Evolutionary conservation across 2,329 filamentous ascomycete species (phyloP), one percentile per base, ranked within the genome.

Genomic region (Talaromyces sp.): DNA sequence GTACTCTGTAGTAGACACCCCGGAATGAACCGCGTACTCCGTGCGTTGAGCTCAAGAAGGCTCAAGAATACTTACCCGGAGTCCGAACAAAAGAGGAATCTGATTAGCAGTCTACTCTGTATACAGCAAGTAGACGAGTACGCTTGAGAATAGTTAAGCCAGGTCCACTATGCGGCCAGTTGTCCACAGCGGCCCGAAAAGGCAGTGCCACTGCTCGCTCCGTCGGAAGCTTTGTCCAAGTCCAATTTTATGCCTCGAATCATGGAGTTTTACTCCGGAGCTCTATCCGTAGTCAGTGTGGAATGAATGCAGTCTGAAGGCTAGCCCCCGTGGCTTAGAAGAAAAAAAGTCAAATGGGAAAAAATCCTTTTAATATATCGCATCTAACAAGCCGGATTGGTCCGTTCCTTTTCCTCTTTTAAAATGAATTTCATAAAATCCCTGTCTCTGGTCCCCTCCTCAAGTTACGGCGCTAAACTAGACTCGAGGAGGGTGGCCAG

Each of bases 161-260:
- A 56, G 54, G 54, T 37, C 54, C 41, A 48, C 43, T 7, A 52
- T 40, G 54, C 43, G 54, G 54, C 17, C 54, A 56, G 54, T 56
- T 43, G 40, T 40, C 43, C 54, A 50, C 54, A 40, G 43, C 54
- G 54, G 54, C 43, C 54, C 54, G 54, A 56, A 41, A 35, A 50
- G 54, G 41, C 53, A 56, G 53, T 50, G 53, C n/a, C n/a, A n/a
- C n/a, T n/a, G 53, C 53, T 56, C 54, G 52, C 39, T 54, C 52
- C 52, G 52, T 36, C 35, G n/a, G 54, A 48, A 56, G 54, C 54
- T 56, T 50, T 56, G 54, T 56, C 43, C 54, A 56, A 39, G 35
- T 56, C 22, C 48, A 51, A 36, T n/a, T 37, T 37, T 51, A 28
- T 37, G 41, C 17, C 31, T 40, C 43, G 22, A 55, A 33, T 54